Percentiles rank a stretch among this genome's conserved stretches.
Evolutionary conservation across 2,329 filamentous ascomycete genomes (phyloP).

Genomic region (Fusarium neocosmosporiellum): DNA sequence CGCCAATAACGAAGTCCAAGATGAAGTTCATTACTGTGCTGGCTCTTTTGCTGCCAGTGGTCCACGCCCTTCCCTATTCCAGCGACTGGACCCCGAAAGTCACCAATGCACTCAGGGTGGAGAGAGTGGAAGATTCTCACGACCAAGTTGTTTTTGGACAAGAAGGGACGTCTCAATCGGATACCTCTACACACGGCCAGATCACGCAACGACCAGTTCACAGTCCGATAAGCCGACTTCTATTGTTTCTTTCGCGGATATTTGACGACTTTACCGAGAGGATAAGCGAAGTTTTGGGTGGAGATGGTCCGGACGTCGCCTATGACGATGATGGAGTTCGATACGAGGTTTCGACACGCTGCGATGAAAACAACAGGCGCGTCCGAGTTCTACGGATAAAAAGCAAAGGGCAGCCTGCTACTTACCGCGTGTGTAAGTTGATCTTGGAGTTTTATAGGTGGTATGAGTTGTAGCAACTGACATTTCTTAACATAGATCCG

Average conservation of each 20-base stretch:
- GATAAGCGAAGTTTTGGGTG: background rate
- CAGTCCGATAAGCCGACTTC: background rate
- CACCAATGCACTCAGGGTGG: background rate
- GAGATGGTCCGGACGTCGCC: background rate
- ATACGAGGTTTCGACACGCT: background rate
- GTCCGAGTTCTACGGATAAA: background rate
- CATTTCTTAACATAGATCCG: background rate
- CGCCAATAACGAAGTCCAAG: no score
- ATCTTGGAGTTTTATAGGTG: background rate
- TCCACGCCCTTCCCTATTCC: background rate
- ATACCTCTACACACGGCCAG: background rate
- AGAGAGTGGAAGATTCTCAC: background rate
- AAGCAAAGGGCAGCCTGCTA: background rate
- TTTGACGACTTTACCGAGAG: background rate
- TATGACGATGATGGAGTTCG: background rate
- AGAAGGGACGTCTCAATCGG: background rate
- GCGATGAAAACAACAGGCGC: background rate
- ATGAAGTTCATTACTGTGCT: background rate
- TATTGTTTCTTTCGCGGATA: background rate
- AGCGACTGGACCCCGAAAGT: background rate
- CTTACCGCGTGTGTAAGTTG: background rate
- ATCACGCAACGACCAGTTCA: background rate
- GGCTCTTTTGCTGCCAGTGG: background rate
- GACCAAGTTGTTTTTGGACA: background rate
- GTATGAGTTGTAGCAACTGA: background rate